phyloP scores from a whole-genome alignment of 2,329 filamentous ascomycete species.

The Domatiomyces catenatus region DNA sequence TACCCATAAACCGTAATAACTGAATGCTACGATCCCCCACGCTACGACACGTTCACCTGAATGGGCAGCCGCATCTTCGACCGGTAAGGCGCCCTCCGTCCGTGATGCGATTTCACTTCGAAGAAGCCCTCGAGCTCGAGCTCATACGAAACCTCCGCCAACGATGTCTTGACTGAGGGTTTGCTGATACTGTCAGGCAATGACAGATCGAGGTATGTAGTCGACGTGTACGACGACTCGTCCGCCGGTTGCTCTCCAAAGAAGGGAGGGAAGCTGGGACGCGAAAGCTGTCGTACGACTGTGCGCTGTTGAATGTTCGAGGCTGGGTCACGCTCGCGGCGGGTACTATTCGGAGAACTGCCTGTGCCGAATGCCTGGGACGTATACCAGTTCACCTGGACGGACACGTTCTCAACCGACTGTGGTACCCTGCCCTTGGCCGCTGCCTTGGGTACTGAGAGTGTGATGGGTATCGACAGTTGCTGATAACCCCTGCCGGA shows the following conservation, averaged over 20 bases:
- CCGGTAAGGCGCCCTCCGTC: slow-evolving; percentile 2
- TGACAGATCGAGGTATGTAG: slow-evolving; percentile 9
- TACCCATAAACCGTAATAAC: neutral
- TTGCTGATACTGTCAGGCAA: slow-evolving; percentile 9
- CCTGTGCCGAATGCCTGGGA: slow-evolving; percentile 7
- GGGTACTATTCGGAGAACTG: neutral
- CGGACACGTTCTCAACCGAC: slow-evolving; percentile 3
- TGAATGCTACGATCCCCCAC: neutral
- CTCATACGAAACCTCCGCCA: slow-evolving; percentile 7
- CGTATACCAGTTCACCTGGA: slow-evolving; percentile 11
- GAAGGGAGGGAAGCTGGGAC: slow-evolving; percentile 7
- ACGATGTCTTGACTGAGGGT: slow-evolving; percentile 8
- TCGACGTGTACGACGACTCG: slow-evolving; percentile 5
- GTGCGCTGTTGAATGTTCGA: slow-evolving; percentile 5
- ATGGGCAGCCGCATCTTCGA: slow-evolving; percentile 8
- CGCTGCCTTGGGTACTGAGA: slow-evolving; percentile 4
- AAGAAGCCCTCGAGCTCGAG: slow-evolving; percentile 9
- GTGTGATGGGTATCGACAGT: slow-evolving; percentile 8
- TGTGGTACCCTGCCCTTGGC: neutral
- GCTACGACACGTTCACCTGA: neutral
- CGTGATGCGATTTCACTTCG: slow-evolving; percentile 1
- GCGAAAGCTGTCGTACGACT: slow-evolving; percentile 7
- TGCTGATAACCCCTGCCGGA: slow-evolving; percentile 7
- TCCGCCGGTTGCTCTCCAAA: slow-evolving; percentile 2
- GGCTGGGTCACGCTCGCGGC: neutral